phyloP scores from a whole-genome alignment of 305 asterid genomes.

The Rubia peregrina region DNA sequence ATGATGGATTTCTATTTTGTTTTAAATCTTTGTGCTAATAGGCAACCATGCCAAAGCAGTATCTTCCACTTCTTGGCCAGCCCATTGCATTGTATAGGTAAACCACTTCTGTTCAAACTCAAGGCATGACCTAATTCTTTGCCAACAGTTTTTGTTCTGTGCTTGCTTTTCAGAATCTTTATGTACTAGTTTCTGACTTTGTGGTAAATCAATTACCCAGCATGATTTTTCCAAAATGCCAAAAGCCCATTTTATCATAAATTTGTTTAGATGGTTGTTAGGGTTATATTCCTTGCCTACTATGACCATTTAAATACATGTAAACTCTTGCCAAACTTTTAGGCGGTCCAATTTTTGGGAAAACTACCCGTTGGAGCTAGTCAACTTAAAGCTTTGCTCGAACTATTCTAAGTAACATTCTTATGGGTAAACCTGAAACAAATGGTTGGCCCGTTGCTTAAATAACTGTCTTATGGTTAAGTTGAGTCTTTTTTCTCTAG shows the following conservation, averaged over 20 bases:
- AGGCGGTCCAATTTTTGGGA: not conserved
- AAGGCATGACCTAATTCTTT: not conserved
- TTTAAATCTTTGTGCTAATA: constrained; percentile 34
- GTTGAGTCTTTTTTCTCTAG: constrained; percentile 9
- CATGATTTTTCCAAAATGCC: not conserved
- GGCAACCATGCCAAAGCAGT: constrained; percentile 99
- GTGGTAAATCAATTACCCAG: not conserved
- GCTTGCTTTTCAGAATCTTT: not conserved
- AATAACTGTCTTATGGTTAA: not conserved
- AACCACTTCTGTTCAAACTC: constrained; percentile 10
- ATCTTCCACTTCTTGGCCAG: constrained; percentile 92
- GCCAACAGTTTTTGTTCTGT: not conserved
- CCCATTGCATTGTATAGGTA: constrained; percentile 96
- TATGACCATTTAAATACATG: not conserved
- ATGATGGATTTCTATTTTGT: constrained; percentile 22
- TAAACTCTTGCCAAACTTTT: not conserved
- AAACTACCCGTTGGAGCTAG: not conserved
- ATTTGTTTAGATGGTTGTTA: not conserved
- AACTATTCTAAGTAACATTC: not conserved
- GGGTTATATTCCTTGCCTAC: not conserved
- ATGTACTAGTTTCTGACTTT: not conserved
- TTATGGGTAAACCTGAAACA: not conserved
- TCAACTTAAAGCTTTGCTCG: not conserved
- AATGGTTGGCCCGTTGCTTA: not conserved
- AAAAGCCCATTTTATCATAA: not conserved